Percentiles rank a stretch among this genome's conserved stretches.
Evolutionary conservation across 306 rosid species (phyloP).

Genomic region (Malus fusca): DNA sequence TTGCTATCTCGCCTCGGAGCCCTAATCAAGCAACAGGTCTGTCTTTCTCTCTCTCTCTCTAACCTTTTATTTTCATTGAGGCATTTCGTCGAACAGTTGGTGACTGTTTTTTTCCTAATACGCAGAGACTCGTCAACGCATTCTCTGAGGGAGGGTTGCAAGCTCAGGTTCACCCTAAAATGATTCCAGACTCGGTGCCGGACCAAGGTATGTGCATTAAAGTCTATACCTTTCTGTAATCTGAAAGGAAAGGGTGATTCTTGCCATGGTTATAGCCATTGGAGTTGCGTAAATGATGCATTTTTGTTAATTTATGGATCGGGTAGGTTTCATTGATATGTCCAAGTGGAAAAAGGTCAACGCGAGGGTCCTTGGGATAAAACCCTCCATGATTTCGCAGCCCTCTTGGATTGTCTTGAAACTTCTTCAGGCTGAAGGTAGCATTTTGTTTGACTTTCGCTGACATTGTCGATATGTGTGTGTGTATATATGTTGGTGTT

Average conservation of each 20-base stretch:
- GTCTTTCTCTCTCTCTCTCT: not conserved
- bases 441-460: not conserved
- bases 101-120: not conserved
- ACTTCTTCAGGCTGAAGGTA: slow-evolving; percentile 32
- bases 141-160: slow-evolving; percentile 10
- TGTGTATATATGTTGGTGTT: not conserved
- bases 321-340: slow-evolving; percentile 14
- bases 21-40: slow-evolving; percentile 25
- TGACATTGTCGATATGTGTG: not conserved
- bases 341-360: slow-evolving; percentile 36
- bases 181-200: slow-evolving; percentile 10
- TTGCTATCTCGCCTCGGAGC: slow-evolving; percentile 17
- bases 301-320: not conserved
- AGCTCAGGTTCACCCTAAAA: not conserved
- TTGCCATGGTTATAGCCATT: not conserved
- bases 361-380: slow-evolving; percentile 29
- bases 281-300: not conserved
- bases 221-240: not conserved
- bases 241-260: not conserved
- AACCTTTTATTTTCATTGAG: not conserved
- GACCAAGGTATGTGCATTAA: slow-evolving; percentile 9
- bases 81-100: slow-evolving; percentile 26
- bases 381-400: slow-evolving; percentile 10
- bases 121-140: slow-evolving; percentile 25
- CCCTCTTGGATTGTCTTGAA: slow-evolving; percentile 26